phyloP scores from a whole-genome alignment of 1,284 basidiomycete species.

The Retiboletus fuscus region DNA sequence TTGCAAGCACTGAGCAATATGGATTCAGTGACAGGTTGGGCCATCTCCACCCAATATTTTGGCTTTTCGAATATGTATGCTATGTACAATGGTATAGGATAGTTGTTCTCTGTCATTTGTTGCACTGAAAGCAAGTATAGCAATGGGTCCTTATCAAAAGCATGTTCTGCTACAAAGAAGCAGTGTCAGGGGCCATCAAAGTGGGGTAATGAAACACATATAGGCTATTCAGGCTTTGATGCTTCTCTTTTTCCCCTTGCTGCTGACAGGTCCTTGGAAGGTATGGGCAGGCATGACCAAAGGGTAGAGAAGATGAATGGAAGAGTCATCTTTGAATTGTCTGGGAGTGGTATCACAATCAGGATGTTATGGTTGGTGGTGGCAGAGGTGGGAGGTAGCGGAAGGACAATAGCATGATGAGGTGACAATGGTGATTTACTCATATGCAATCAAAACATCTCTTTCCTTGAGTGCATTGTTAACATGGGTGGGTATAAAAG shows the following conservation, averaged over 20 bases:
- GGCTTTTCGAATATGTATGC: conserved; percentile 74
- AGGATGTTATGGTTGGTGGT: conserved; percentile 77
- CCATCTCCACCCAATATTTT: conserved; percentile 81
- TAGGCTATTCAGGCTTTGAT: conserved; percentile 65
- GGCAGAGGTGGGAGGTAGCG: conserved; percentile 70
- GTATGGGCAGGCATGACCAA: conserved; percentile 91
- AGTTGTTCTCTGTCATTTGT: conserved; percentile 93
- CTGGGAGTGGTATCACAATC: conserved; percentile 68
- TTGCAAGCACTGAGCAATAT: conserved; percentile 51
- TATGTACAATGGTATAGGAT: conserved; percentile 85
- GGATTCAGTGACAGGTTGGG: conserved; percentile 57
- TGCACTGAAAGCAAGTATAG: conserved; percentile 81
- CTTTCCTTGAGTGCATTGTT: too few species aligned
- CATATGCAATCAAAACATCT: too few species aligned
- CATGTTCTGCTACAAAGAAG: conserved; percentile 63
- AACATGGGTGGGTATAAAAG: too few species aligned
- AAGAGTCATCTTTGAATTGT: conserved; percentile 56
- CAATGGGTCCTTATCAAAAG: conserved; percentile 69
- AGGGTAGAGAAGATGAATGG: conserved; percentile 85
- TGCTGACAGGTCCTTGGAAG: conserved; percentile 82
- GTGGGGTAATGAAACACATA: conserved; percentile 45
- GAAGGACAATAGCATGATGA: too few species aligned
- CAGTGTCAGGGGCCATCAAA: conserved; percentile 21
- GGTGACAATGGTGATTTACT: too few species aligned
- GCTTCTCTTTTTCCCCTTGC: conserved; percentile 81